Evolutionary conservation across 768 basidiomycete species (phyloP), one percentile per base, ranked within the genome.

Genomic region (Termitomyces sp.): DNA sequence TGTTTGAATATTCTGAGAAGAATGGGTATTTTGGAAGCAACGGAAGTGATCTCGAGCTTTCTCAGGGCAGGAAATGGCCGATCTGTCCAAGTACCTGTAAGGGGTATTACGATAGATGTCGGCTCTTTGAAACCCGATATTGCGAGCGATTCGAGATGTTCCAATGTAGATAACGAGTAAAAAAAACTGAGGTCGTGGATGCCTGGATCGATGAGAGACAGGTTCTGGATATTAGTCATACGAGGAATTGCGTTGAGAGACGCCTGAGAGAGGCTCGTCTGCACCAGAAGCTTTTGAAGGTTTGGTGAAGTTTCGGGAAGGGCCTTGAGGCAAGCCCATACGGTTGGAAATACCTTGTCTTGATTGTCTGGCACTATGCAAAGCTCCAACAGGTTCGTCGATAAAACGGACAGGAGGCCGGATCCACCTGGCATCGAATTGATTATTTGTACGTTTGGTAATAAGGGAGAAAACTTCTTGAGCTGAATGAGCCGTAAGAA

Each of bases 401-500:
- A 44, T 17, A 59, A 54, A 2, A 56, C 17, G 8, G 34, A 56
- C 21, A 55, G 42, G 42, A 59, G 53, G 14, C 58, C 58, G 10
- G 58, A 46, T 19, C 54, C 58, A 27, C 48, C 21, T 19, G 54
- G 54, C 47, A 46, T 52, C 6, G 54, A 34, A 19, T 6, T 32
- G 6, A 52, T 34, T 11, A 17, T 21, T 19, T 44, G 41, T 7
- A 59, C 25, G 21, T 38, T 38, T 31, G 58, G 54, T n/a, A 56
- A 29, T 12, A 56, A 35, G 17, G 58, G 43, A 17, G 37, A 51
- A 19, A 23, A 49, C 9, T 56, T 52, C 6, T 23, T 52, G n/a
- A 59, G 54, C 29, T 56, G 54, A 21, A 19, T 31, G n/a, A 55
- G 40, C 21, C 58, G 48, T 16, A 56, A 27, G 44, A 55, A 59